Percentiles rank a stretch among this genome's conserved stretches.
These are phyloP conservation scores for Rachicladosporium sp. DNA, from an alignment of 2,329 filamentous ascomycete species.

Conservation along the genomic window DNA sequence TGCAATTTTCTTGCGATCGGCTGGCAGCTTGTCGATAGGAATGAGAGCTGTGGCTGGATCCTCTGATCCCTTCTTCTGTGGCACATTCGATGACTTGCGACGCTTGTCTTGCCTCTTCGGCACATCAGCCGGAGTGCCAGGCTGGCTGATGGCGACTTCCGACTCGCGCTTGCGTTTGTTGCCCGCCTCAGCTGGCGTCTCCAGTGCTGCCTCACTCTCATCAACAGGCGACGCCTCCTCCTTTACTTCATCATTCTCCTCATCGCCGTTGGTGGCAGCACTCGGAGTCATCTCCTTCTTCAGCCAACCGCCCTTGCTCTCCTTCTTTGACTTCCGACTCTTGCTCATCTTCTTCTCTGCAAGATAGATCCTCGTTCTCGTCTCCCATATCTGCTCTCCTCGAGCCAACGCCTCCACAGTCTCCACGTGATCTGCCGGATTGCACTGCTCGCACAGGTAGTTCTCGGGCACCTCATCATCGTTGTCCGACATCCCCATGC, in stretches of 20 bases:
- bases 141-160: constrained; percentile 2
- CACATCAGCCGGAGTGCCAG: constrained; percentile 1
- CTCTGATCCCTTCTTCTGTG: constrained; percentile 6
- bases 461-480: constrained; percentile 59
- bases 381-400: constrained; percentile 79
- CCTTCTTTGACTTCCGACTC: constrained; percentile 42
- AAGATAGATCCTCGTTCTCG: constrained; percentile 25
- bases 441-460: constrained; percentile 89
- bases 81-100: constrained; percentile 21
- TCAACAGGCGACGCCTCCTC: constrained; percentile 12
- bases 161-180: constrained; percentile 22
- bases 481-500: constrained; percentile 73
- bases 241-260: constrained; percentile 21
- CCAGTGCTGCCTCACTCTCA: not conserved
- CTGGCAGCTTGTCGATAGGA: constrained; percentile 41
- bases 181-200: constrained; percentile 7
- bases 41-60: constrained; percentile 23
- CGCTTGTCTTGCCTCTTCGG: constrained; percentile 22
- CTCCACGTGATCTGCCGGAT: constrained; percentile 68
- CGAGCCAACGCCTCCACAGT: constrained; percentile 64
- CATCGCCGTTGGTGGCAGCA: constrained; percentile 22
- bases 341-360: constrained; percentile 49
- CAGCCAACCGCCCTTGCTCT: constrained; percentile 19
- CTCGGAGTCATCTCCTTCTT: constrained; percentile 17
- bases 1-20: constrained; percentile 57